Evolutionary conservation across 2,329 filamentous ascomycete species (phyloP).

Genomic region (Ophiocordyceps camponoti-saundersi): DNA sequence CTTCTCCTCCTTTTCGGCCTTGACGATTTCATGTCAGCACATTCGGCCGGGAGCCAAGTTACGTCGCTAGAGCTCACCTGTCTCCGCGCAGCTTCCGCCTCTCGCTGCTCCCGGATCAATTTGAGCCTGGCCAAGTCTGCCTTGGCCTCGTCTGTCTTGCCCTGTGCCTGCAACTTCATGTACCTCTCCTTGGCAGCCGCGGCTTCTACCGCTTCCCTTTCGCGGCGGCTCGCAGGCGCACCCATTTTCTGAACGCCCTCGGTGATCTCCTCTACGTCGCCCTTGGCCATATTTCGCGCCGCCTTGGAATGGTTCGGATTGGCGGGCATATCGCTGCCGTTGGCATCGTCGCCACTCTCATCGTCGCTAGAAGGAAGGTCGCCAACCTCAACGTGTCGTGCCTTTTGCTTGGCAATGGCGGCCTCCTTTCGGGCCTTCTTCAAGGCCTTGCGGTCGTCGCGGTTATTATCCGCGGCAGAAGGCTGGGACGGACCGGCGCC

Average conservation of each 20-base stretch:
- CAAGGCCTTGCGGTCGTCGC: conserved; percentile 73
- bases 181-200: conserved; percentile 80
- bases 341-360: conserved; percentile 37
- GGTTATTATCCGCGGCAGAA: conserved; percentile 37
- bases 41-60: neutral
- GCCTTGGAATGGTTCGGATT: conserved; percentile 88
- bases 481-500: conserved; percentile 22
- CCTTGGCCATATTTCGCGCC: conserved; percentile 37
- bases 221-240: conserved; percentile 29
- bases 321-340: conserved; percentile 45
- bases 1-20: conserved; percentile 42
- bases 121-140: conserved; percentile 72
- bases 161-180: conserved; percentile 78
- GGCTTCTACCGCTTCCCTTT: conserved; percentile 65
- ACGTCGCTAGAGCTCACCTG: conserved; percentile 32
- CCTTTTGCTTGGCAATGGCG: conserved; percentile 61
- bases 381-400: conserved; percentile 58
- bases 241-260: conserved; percentile 38
- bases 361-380: conserved; percentile 66
- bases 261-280: conserved; percentile 29
- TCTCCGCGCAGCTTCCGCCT: conserved; percentile 67
- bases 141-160: conserved; percentile 92
- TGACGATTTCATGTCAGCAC: neutral
- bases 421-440: conserved; percentile 87
- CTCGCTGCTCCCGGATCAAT: conserved; percentile 72